Evolutionary conservation across 1,284 basidiomycete genomes (phyloP).

Genomic region (Fistulinella cinereoalba): DNA sequence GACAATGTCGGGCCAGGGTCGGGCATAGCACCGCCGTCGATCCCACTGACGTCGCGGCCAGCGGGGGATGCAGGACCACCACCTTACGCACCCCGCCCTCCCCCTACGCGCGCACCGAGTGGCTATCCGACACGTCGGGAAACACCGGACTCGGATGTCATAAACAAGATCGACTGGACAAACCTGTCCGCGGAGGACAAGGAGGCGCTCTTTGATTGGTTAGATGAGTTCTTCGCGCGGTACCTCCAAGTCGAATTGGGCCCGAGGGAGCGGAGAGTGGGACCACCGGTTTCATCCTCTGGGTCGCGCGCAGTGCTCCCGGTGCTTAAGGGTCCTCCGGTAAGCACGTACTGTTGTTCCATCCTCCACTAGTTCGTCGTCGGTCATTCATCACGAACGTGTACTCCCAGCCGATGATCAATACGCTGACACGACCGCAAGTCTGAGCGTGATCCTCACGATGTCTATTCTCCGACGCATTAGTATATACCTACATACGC

Average conservation of each 20-base stretch:
- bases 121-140: slow-evolving; percentile 20
- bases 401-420: slow-evolving; percentile 18
- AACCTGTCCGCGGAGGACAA: slow-evolving; percentile 67
- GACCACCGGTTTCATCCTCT: too few species aligned
- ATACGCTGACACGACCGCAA: slow-evolving; percentile 20
- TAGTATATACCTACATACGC: slow-evolving; percentile 13
- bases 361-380: background rate
- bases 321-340: slow-evolving; percentile 2
- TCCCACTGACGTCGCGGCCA: slow-evolving; percentile 8
- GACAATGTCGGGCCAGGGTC: slow-evolving; percentile 4
- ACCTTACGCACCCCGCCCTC: slow-evolving; percentile 7
- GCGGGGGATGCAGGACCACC: background rate
- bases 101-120: slow-evolving; percentile 19
- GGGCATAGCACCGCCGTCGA: background rate
- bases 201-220: slow-evolving; percentile 65
- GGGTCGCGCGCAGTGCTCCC: background rate
- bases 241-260: slow-evolving; percentile 29
- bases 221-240: slow-evolving; percentile 73
- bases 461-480: slow-evolving; percentile 11
- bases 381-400: slow-evolving; percentile 2
- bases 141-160: background rate
- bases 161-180: slow-evolving; percentile 57
- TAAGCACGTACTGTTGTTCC: slow-evolving; percentile 10
- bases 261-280: slow-evolving; percentile 2
- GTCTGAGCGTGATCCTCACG: too few species aligned